Conservation (phyloP, 2,329 filamentous ascomycete genomes). For the Rugonectria rugulosa region DNA sequence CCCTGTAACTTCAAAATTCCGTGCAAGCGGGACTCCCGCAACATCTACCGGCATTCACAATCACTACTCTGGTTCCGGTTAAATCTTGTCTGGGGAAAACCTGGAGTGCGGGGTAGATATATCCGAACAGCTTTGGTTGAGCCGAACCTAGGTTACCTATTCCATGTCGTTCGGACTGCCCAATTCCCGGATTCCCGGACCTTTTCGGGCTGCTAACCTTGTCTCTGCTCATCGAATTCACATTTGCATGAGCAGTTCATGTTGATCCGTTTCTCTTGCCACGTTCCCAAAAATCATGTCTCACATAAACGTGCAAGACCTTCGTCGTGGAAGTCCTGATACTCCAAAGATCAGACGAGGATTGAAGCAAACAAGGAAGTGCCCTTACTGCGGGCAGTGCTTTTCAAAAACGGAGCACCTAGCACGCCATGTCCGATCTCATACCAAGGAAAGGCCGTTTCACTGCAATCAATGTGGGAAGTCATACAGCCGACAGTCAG, state of each 20-base stretch:
- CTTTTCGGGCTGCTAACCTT: too few relatives aligned
- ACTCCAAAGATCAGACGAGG: background rate
- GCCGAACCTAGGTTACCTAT: too few relatives aligned
- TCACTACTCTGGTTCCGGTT: background rate
- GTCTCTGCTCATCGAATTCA: too few relatives aligned
- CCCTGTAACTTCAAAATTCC: too few relatives aligned
- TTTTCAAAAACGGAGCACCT: constrained; percentile 24
- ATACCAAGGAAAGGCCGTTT: constrained; percentile 27
- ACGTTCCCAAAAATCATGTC: background rate
- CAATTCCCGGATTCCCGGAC: too few relatives aligned
- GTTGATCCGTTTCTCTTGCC: background rate
- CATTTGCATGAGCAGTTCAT: too few relatives aligned
- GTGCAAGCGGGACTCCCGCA: too few relatives aligned
- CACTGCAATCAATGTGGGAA: constrained; percentile 16
- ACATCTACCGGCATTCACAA: background rate
- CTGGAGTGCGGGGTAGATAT: background rate
- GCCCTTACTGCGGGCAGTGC: constrained; percentile 1
- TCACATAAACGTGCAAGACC: background rate
- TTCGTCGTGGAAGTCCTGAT: background rate
- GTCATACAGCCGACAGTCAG: constrained; percentile 6
- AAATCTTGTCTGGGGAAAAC: background rate
- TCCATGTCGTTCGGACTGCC: too few relatives aligned
- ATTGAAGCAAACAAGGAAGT: background rate
- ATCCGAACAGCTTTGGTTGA: too few relatives aligned
- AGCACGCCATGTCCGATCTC: constrained; percentile 19